Conservation (phyloP, 305 asterid genomes). For the Coffea humblotiana region DNA sequence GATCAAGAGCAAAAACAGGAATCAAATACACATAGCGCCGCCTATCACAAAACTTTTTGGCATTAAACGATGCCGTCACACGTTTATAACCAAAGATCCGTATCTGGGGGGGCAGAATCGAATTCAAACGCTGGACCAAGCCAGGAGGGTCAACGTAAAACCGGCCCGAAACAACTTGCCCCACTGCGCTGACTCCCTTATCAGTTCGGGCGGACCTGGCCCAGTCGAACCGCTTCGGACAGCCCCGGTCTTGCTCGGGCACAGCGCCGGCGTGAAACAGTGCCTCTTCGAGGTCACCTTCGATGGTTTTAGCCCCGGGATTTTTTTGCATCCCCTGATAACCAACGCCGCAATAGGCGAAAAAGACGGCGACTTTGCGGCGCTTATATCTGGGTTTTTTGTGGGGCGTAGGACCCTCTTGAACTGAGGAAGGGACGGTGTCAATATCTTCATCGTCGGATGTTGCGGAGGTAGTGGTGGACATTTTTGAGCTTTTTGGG, state of each 20-base stretch:
- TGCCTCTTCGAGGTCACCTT: constrained; percentile 94
- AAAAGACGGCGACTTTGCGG: constrained; percentile 82
- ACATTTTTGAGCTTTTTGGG: constrained; percentile 75
- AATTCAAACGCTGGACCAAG: constrained; percentile 68
- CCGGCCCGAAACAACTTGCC: constrained; percentile 93
- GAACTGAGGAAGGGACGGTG: constrained; percentile 19
- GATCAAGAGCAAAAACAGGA: constrained; percentile 88
- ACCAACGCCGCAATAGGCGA: constrained; percentile 91
- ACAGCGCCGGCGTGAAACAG: constrained; percentile 75
- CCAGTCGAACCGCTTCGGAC: constrained; percentile 62
- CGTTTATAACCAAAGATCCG: constrained; percentile 82
- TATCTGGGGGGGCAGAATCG: constrained; percentile 62
- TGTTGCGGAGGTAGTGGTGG: constrained; percentile 48
- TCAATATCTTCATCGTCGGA: constrained; percentile 48
- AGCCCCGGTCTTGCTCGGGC: constrained; percentile 72
- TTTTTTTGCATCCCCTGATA: constrained; percentile 97
- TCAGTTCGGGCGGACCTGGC: constrained; percentile 91
- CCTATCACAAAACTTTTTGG: constrained; percentile 89
- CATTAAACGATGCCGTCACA: constrained; percentile 63
- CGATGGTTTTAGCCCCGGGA: constrained; percentile 96
- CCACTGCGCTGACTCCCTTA: constrained; percentile 94
- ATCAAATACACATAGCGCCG: constrained; percentile 84
- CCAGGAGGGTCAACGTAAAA: constrained; percentile 88
- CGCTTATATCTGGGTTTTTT: constrained; percentile 68
- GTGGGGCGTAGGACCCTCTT: constrained; percentile 11